Evolutionary conservation across 176 grass and related monocot species (phyloP), one percentile per base, ranked within the genome.

Genomic region (Zoysia japonica): DNA sequence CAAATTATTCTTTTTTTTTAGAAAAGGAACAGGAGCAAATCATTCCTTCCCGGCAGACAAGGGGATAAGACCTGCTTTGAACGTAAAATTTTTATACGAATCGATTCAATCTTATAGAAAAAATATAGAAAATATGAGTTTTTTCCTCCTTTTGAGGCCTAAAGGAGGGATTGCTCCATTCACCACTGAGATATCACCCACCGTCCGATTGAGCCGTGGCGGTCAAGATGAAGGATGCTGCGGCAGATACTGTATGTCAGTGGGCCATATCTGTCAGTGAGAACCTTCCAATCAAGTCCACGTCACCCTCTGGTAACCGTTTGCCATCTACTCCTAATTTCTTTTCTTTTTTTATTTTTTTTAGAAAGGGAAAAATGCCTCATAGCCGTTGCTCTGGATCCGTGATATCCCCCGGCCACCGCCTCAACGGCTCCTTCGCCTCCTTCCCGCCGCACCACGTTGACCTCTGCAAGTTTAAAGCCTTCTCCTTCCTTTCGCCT

Each of bases 341-440:
- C 28, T 28, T 28, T 28, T 28, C 28, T 28, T 78, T 3, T 45
- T 0, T 1, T 52, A 42, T 65, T 78, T 6, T 37, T 51, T 19
- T 5, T 5, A 0, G 37, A 46, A 67, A 14, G 42, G 9, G 43
- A 36, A 60, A 60, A 60, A 60, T 20, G 8, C 38, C 47, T 49
- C 59, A 19, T 84, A 83, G 88, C 74, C 88, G 84, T 86, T 90
- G 83, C 5, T 39, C 49, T 5, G 42, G 49, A 68, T 52, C 50
- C 16, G 1, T 43, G 49, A 61, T 16, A 48, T 49, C 13, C 72
- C 72, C 57, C 45, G 49, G 39, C 68, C 62, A 40, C 68, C 69
- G 65, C n/a, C 67, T 70, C 76, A 89, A 85, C 82, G 82, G 82
- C 78, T 89, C 78, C 85, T 77, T 85, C 48, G 39, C 8, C 47